These are phyloP conservation scores for Ceratobasidium sp. DNA, from an alignment of 1,284 basidiomycete species.

Conservation along the genomic window DNA sequence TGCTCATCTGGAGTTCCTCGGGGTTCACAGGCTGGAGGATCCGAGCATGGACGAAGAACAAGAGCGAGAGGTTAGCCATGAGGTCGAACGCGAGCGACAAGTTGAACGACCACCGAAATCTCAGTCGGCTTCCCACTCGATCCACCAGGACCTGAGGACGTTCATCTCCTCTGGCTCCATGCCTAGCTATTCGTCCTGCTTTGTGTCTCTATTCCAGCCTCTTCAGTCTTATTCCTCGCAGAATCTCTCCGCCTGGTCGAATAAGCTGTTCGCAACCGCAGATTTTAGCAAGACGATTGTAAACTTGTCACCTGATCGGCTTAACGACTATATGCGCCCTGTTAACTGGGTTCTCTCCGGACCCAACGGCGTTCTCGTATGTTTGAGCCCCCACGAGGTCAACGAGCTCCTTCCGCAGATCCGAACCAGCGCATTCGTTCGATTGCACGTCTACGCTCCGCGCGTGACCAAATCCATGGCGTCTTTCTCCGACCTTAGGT, in stretches of 20 bases:
- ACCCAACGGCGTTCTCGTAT: constrained; percentile 50
- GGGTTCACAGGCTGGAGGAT: constrained; percentile 50
- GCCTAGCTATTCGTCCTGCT: neutral
- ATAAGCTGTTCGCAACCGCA: neutral
- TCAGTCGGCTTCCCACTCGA: constrained; percentile 10
- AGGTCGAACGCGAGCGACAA: constrained; percentile 42
- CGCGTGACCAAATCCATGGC: constrained; percentile 57
- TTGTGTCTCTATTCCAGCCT: constrained; percentile 2
- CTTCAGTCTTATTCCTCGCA: neutral
- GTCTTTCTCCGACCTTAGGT: constrained; percentile 53
- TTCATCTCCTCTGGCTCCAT: constrained; percentile 9
- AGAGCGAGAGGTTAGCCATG: constrained; percentile 61
- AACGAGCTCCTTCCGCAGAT: constrained; percentile 61
- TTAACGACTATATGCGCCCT: constrained; percentile 35
- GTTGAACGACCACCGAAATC: constrained; percentile 29
- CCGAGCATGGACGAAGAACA: constrained; percentile 63
- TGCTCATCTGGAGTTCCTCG: constrained; percentile 55
- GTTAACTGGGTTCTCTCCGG: constrained; percentile 61
- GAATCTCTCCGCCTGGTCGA: neutral
- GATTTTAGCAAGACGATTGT: constrained; percentile 56
- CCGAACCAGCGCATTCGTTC: constrained; percentile 55
- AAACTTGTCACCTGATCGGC: neutral
- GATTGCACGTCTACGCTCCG: constrained; percentile 63
- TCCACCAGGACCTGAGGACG: constrained; percentile 13
- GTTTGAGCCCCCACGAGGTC: constrained; percentile 63